A percentile compares a stretch with the other conserved stretches of the same genome.
Conservation (phyloP, 257 asterid genomes). For the Gentiana straminea region DNA sequence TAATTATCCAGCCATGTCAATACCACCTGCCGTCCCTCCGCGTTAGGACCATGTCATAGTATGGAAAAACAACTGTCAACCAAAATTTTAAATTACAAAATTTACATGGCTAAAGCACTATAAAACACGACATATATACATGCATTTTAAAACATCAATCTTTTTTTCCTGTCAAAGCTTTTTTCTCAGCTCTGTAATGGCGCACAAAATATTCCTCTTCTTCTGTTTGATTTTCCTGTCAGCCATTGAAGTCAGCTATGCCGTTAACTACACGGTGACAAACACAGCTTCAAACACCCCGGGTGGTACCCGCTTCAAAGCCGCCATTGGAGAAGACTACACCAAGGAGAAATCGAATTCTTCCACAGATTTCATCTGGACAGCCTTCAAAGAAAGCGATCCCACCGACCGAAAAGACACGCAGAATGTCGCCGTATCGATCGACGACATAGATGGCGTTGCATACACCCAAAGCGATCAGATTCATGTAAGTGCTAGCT, state of each 20-base stretch:
- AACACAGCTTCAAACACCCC: conserved; percentile 38
- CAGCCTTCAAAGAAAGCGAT: conserved; percentile 31
- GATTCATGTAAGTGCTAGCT: conserved; percentile 53
- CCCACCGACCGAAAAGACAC: conserved; percentile 23
- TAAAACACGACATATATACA: no score
- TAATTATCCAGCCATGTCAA: no score
- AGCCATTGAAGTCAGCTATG: background rate
- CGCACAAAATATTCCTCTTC: no score
- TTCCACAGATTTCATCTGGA: conserved; percentile 29
- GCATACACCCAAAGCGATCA: conserved; percentile 28
- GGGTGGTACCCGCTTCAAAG: conserved; percentile 37
- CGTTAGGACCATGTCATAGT: no score
- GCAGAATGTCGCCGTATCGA: conserved; percentile 21
- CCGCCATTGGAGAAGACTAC: conserved; percentile 36
- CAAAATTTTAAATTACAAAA: no score
- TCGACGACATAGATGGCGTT: conserved; percentile 51
- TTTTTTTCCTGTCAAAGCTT: no score
- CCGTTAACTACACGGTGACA: background rate
- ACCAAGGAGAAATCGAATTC: conserved; percentile 12
- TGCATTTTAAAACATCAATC: no score
- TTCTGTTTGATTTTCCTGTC: no score
- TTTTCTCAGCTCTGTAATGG: no score
- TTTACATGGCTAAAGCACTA: no score
- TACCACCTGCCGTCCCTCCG: no score
- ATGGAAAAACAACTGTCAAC: no score